A percentile compares a stretch with the other conserved stretches of the same genome.
phyloP scores from a whole-genome alignment of 2,329 filamentous ascomycete species.

The Tolypocladium capitatum region DNA sequence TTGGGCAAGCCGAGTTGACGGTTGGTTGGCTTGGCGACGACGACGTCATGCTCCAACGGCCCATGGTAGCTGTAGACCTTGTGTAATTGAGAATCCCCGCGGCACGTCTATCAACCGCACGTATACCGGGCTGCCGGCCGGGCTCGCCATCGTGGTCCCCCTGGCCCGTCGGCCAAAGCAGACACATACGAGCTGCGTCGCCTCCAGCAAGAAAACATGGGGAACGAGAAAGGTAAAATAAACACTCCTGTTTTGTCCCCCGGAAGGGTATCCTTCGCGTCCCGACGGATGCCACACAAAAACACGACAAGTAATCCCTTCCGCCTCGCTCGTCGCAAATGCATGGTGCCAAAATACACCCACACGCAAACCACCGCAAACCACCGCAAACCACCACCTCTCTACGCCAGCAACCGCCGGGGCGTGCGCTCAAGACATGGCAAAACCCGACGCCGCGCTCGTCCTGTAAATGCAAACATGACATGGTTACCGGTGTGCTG shows the following conservation, averaged over 20 bases:
- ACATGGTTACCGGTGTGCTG: not conserved
- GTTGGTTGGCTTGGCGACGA: not conserved
- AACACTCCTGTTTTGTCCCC: not conserved
- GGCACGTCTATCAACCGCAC: not conserved
- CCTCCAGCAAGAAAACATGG: not conserved
- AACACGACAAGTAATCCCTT: not conserved
- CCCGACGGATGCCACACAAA: not conserved
- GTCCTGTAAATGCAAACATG: not conserved
- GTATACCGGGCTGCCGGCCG: not conserved
- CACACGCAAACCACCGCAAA: not conserved
- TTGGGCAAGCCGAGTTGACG: not conserved
- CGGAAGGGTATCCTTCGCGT: not conserved
- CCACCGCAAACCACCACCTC: too few species aligned
- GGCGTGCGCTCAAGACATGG: not conserved
- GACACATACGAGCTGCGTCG: too few species aligned
- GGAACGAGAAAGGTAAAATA: not conserved
- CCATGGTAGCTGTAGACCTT: not conserved
- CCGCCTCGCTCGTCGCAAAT: not conserved
- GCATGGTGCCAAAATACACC: not conserved
- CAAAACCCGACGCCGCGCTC: constrained; percentile 4
- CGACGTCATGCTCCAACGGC: not conserved
- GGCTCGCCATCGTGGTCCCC: not conserved
- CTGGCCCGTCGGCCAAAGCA: not conserved
- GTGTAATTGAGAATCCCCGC: not conserved
- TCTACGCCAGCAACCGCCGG: not conserved